Evolutionary conservation across 2,329 filamentous ascomycete species (phyloP).

Genomic region (Thielaviopsis punctulata): DNA sequence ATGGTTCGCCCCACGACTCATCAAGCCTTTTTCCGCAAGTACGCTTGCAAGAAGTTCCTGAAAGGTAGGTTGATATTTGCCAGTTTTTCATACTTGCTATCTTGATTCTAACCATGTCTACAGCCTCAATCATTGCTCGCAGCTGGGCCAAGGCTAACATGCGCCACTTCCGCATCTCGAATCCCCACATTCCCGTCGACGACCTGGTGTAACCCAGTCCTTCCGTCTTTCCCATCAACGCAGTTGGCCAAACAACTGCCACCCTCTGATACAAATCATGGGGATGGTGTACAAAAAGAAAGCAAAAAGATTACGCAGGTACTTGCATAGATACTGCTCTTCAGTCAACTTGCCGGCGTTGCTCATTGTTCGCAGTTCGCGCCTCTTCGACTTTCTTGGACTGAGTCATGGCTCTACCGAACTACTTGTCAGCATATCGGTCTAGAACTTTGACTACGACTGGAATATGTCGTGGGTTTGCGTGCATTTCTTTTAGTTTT

Average conservation of each 20-base stretch:
- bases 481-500: neutral
- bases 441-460: neutral
- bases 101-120: neutral
- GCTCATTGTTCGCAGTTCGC: neutral
- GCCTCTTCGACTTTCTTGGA: neutral
- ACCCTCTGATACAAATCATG: neutral
- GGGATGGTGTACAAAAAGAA: neutral
- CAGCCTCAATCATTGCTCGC: constrained; percentile 12
- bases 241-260: neutral
- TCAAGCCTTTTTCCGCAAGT: constrained; percentile 99
- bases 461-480: neutral
- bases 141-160: constrained; percentile 83
- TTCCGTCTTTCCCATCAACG: neutral
- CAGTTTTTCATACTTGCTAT: neutral
- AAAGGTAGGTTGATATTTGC: constrained; percentile 52
- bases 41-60: constrained; percentile 97
- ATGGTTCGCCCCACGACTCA: constrained; percentile 78
- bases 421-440: neutral
- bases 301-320: neutral
- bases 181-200: constrained; percentile 33
- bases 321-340: neutral
- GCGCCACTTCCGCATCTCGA: constrained; percentile 34
- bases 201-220: constrained; percentile 21
- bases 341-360: neutral
- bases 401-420: neutral